Conservation (phyloP, 2,329 filamentous ascomycete species). For the Diaporthe sp. region DNA sequence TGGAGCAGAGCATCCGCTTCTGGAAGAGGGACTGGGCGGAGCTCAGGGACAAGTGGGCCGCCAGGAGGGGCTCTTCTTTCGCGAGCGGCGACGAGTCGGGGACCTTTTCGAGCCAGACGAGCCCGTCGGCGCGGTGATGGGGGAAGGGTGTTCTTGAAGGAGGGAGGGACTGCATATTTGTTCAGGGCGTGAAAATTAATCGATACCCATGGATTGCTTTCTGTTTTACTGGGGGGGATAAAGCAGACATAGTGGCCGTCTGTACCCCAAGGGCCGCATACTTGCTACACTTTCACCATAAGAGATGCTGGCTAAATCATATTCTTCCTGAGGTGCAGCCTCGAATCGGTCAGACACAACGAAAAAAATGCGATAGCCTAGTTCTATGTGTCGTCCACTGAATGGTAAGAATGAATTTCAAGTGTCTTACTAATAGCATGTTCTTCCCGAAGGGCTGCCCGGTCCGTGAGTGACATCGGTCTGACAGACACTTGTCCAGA, state of each 20-base stretch:
- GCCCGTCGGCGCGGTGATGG: constrained; percentile 7
- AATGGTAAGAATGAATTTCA: background rate
- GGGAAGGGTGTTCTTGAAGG: background rate
- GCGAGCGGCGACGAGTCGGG: constrained; percentile 28
- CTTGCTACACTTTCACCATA: background rate
- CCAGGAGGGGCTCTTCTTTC: constrained; percentile 29
- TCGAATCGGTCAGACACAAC: background rate
- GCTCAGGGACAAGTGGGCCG: constrained; percentile 48
- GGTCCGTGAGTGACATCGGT: background rate
- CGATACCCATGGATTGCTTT: constrained; percentile 33
- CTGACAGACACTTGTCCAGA: background rate
- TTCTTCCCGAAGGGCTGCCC: background rate
- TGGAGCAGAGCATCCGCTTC: constrained; percentile 69
- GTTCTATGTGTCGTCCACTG: too few relatives aligned
- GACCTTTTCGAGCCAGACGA: constrained; percentile 30
- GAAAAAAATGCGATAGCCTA: background rate
- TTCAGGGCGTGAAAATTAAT: constrained; percentile 20
- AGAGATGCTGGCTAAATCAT: background rate
- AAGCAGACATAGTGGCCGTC: background rate
- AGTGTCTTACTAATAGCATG: background rate
- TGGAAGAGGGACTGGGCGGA: constrained; percentile 73
- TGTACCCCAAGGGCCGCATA: background rate
- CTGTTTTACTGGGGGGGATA: background rate
- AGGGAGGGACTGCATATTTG: background rate
- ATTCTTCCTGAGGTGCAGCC: background rate